A percentile compares a stretch with the other conserved stretches of the same genome.
Conservation (phyloP, 805 yeast genomes). For the Cyberlindnera veronae region DNA sequence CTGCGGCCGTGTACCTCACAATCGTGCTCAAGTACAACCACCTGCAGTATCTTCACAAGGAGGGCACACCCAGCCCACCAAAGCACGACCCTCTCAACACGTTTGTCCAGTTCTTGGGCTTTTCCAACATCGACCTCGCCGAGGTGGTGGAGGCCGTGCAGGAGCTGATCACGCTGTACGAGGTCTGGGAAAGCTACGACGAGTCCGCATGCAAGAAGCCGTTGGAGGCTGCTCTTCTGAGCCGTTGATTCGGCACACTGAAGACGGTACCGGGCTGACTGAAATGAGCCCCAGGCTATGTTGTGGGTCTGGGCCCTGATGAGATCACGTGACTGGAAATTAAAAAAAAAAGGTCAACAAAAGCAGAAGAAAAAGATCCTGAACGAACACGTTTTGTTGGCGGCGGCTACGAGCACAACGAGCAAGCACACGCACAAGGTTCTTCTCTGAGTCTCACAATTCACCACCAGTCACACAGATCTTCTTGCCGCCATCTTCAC, state of each 20-base stretch:
- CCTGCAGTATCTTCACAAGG: slow-evolving; percentile 18
- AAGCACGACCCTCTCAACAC: slow-evolving; percentile 44
- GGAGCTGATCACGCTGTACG: slow-evolving; percentile 76
- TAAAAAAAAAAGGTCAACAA: slow-evolving; percentile 2
- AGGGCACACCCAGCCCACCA: slow-evolving; percentile 11
- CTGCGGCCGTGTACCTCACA: slow-evolving; percentile 77
- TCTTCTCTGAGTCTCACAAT: too few species aligned
- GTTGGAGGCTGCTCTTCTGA: slow-evolving; percentile 21
- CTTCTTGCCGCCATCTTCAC: neutral
- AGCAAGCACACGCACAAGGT: too few species aligned
- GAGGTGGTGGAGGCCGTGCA: slow-evolving; percentile 81
- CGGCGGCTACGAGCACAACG: too few species aligned
- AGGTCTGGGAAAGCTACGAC: slow-evolving; percentile 83
- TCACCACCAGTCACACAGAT: neutral
- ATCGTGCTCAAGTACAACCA: slow-evolving; percentile 48
- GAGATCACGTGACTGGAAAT: slow-evolving; percentile 2
- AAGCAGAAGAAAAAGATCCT: neutral
- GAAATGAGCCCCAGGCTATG: too few species aligned
- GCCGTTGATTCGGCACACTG: slow-evolving; percentile 6
- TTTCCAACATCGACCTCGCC: slow-evolving; percentile 71
- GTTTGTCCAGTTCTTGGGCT: slow-evolving; percentile 65
- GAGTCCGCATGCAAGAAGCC: slow-evolving; percentile 39
- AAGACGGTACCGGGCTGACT: neutral
- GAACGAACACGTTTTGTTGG: neutral
- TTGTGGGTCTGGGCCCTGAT: too few species aligned